Evolutionary conservation across 1,284 basidiomycete genomes (phyloP).

Genomic region (Athelia psychrophila): DNA sequence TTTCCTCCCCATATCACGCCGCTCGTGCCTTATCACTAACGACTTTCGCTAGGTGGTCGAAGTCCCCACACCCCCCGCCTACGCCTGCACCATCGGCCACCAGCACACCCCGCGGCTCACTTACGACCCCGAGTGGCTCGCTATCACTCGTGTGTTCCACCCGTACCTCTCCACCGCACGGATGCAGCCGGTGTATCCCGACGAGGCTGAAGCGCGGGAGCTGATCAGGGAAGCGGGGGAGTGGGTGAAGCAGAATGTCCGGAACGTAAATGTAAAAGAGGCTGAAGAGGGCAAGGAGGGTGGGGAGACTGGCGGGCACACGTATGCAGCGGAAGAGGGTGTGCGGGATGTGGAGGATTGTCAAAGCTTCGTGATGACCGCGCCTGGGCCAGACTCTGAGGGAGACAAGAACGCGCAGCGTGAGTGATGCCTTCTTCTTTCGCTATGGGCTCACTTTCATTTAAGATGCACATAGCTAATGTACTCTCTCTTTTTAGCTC

Average conservation of each 20-base stretch:
- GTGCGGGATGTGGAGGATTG: conserved; percentile 45
- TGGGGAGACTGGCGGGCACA: conserved; percentile 19
- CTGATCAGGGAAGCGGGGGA: conserved; percentile 62
- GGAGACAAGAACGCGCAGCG: conserved; percentile 43
- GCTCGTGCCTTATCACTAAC: background rate
- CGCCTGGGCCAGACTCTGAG: conserved; percentile 56
- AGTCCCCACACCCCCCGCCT: conserved; percentile 33
- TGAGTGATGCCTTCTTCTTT: conserved; percentile 30
- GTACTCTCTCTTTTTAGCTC: conserved; percentile 40
- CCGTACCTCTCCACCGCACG: conserved; percentile 64
- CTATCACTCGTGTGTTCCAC: conserved; percentile 86
- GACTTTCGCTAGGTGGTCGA: conserved; percentile 62
- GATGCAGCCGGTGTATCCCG: conserved; percentile 56
- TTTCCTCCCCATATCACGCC: conserved; percentile 1
- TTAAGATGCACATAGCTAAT: background rate
- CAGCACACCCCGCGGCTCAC: conserved; percentile 29
- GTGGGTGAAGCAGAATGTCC: conserved; percentile 63
- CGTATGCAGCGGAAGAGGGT: conserved; percentile 14
- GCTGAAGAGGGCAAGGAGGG: no score
- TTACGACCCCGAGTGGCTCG: conserved; percentile 92
- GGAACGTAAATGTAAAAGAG: no score
- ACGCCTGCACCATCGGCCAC: background rate
- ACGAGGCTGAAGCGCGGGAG: conserved; percentile 49
- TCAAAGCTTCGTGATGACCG: conserved; percentile 76
- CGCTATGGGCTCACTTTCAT: background rate